phyloP scores from a whole-genome alignment of 2,329 filamentous ascomycete genomes.

The Ophiostoma himal-ulmi region DNA sequence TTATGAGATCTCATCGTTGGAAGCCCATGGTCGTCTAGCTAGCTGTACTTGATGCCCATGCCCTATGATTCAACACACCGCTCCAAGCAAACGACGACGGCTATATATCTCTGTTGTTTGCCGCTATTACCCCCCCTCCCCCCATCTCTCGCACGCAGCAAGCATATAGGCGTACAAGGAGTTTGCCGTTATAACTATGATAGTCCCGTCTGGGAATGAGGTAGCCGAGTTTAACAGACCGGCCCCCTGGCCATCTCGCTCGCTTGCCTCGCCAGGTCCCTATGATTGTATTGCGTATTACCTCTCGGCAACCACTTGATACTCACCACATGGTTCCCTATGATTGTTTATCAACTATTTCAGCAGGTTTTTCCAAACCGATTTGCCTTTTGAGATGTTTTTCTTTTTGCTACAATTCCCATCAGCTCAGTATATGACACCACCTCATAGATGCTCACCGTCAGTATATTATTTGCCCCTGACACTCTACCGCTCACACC shows the following conservation, averaged over 20 bases:
- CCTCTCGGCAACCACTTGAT: not conserved
- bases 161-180: conserved; percentile 13
- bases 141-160: conserved; percentile 15
- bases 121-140: not conserved
- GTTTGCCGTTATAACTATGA: conserved; percentile 7
- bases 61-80: not conserved
- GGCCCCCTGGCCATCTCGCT: not conserved
- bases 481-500: not conserved
- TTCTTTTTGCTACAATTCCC: not conserved
- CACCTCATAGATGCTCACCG: not conserved
- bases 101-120: not conserved
- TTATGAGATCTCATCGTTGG: not conserved
- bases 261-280: not conserved
- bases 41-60: not conserved
- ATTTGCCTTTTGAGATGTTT: not conserved
- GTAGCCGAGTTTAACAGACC: conserved; percentile 8
- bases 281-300: not conserved
- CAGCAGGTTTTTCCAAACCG: not conserved
- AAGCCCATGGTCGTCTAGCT: not conserved
- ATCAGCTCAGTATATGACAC: too few species aligned
- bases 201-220: conserved; percentile 15
- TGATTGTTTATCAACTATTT: not conserved
- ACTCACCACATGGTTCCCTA: not conserved
- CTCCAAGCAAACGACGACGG: not conserved
- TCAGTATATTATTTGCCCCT: not conserved